Conservation (phyloP, 805 yeast species). For the Huiozyma sinensis region DNA sequence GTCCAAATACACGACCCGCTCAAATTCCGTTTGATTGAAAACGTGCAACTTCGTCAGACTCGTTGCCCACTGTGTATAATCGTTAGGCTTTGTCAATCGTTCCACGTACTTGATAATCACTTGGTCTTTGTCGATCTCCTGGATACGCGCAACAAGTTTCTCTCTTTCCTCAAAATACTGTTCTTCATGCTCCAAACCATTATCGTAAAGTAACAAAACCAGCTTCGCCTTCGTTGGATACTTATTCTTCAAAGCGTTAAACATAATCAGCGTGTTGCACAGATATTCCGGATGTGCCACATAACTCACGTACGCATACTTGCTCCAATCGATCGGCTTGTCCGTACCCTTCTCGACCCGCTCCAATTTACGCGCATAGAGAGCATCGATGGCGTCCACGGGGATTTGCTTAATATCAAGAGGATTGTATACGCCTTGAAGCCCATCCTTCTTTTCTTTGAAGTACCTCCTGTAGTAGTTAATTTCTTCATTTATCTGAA, state of each 20-base stretch:
- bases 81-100: conserved; percentile 14
- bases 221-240: conserved; percentile 35
- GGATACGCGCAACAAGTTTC: conserved; percentile 3
- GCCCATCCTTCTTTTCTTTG: conserved; percentile 17
- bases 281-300: conserved; percentile 44
- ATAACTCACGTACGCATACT: conserved; percentile 49
- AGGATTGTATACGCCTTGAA: conserved; percentile 19
- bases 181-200: conserved; percentile 6
- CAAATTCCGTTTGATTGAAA: conserved; percentile 39
- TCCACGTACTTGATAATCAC: conserved; percentile 21
- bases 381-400: conserved; percentile 14
- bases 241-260: conserved; percentile 30
- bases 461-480: conserved; percentile 20
- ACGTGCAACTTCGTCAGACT: conserved; percentile 47
- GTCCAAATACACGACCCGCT: conserved; percentile 47
- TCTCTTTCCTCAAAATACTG: conserved; percentile 10
- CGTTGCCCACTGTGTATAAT: conserved; percentile 35
- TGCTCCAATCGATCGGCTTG: conserved; percentile 31
- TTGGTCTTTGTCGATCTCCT: conserved; percentile 11
- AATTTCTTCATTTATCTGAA: conserved; percentile 24
- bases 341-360: conserved; percentile 7
- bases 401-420: conserved; percentile 24
- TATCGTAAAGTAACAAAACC: conserved; percentile 33
- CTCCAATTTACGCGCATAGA: conserved; percentile 10
- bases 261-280: conserved; percentile 42